Percentiles rank a stretch among this genome's conserved stretches.
Evolutionary conservation across 2,329 filamentous ascomycete genomes (phyloP).

Genomic region (Claviceps sp.): DNA sequence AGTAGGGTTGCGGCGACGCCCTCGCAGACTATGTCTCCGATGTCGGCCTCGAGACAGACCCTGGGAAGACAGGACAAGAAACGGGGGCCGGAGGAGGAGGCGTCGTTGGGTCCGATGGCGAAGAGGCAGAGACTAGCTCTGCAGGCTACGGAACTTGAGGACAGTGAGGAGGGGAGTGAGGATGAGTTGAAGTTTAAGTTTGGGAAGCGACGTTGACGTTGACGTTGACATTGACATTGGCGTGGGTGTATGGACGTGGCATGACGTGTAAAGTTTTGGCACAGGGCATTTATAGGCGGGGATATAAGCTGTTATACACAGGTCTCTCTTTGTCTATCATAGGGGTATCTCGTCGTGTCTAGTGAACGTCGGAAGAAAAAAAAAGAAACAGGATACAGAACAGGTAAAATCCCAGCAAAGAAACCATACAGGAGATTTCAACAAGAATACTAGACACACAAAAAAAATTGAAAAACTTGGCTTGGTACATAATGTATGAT

Average conservation of each 20-base stretch:
- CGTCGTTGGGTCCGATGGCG: slow-evolving; percentile 16
- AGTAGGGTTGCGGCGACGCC: slow-evolving; percentile 12
- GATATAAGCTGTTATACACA: not conserved
- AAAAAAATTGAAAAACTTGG: not conserved
- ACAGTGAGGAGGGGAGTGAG: slow-evolving; percentile 39
- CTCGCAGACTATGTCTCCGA: slow-evolving; percentile 17
- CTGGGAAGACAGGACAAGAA: slow-evolving; percentile 19
- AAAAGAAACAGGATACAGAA: not conserved
- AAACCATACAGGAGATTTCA: too few species aligned
- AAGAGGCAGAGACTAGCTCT: slow-evolving; percentile 22
- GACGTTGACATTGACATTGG: slow-evolving; percentile 19
- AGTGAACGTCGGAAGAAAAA: not conserved
- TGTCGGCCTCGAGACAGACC: slow-evolving; percentile 12
- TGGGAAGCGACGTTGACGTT: slow-evolving; percentile 30
- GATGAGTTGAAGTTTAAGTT: slow-evolving; percentile 45
- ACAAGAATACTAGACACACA: not conserved
- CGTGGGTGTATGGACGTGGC: too few species aligned
- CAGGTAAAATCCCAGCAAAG: not conserved
- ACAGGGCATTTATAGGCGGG: not conserved
- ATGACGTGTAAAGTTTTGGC: not conserved
- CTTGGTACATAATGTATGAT: too few species aligned
- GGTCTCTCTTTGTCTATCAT: not conserved
- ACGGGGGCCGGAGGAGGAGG: slow-evolving; percentile 15
- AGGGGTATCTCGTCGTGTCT: slow-evolving; percentile 5
- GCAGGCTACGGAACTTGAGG: slow-evolving; percentile 20